These are phyloP conservation scores for Aspergillus ellipticus DNA, from an alignment of 495 filamentous ascomycete genomes.

Conservation along the genomic window DNA sequence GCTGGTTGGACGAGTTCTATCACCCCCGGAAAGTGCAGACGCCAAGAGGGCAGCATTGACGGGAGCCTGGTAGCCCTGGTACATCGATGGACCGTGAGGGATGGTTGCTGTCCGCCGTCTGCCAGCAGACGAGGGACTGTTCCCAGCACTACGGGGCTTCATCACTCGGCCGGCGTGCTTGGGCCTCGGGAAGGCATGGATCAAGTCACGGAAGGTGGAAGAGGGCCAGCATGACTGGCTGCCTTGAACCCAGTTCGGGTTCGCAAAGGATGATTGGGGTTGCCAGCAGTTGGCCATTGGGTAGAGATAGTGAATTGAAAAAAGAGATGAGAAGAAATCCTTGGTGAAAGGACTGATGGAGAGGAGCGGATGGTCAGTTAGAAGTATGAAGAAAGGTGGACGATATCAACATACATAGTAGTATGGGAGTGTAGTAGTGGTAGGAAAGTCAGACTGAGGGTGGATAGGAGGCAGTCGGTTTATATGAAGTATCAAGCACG, in stretches of 20 bases:
- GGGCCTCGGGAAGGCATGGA: conserved; percentile 32
- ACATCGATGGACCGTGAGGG: conserved; percentile 40
- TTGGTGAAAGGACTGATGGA: background rate
- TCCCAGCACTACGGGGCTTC: conserved; percentile 67
- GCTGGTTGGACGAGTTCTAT: conserved; percentile 57
- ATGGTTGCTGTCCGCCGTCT: conserved; percentile 52
- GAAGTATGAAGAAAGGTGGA: background rate
- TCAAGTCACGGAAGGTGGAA: conserved; percentile 29
- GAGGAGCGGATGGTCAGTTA: conserved; percentile 2
- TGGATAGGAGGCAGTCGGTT: conserved; percentile 6
- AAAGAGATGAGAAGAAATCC: background rate
- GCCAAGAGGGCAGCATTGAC: conserved; percentile 37
- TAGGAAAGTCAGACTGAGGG: conserved; percentile 1
- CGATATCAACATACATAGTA: conserved; percentile 6
- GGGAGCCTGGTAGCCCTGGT: conserved; percentile 25
- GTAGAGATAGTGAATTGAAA: background rate
- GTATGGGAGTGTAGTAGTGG: background rate
- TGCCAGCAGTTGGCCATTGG: conserved; percentile 36
- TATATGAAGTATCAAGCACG: conserved; percentile 20
- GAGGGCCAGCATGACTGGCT: conserved; percentile 22
- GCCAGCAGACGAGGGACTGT: conserved; percentile 60
- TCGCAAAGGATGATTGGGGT: conserved; percentile 26
- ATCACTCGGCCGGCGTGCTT: conserved; percentile 48
- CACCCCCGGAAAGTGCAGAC: conserved; percentile 29
- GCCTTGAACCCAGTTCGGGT: conserved; percentile 29